Base-by-base conservation (phyloP, 2,329 filamentous ascomycete species). In the Basipetospora chlamydospora region DNA sequence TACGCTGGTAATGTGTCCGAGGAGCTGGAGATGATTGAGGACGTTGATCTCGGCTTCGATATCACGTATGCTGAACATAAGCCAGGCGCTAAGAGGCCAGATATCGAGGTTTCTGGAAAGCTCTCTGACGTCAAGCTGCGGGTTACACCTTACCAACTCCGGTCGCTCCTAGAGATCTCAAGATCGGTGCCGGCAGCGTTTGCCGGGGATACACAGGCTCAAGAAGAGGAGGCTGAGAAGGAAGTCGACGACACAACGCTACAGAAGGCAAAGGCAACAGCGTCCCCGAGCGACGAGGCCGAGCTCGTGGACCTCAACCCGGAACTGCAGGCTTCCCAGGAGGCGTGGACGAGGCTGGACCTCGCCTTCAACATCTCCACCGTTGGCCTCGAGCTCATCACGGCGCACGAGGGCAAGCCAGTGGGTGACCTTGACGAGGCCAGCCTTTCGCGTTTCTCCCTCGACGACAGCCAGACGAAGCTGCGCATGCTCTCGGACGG, bases 11-110 rank as follows among this genome's bases (percentile, higher is more conserved):
- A 76, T 23, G 59, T 71, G 39, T 73, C 74, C 0, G 90, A 98
- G 55, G 86, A 94, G 53, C 65, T 98, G 6, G 85, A 98, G 53
- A 80, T 99, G 63, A 94, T 99, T 46, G 87, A 98, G 49, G 86
- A 95, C 47, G 86, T 98, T 10, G 90, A 98, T 52, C 64, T 99
- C 17, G 83, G 82, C 33, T 95, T 98, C 59, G 83, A 82, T 42
- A 78, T 98, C 44, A 92, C 81, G 3, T 88, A 95, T 56, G 74
- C 87, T 1, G 88, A 96, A 51, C 90, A 98, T 52, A 77, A 74
- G 46, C 56, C 72, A 22, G 81, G 80, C 11, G 65, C 71, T 37
- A 78, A 90, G 49, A 73, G 88, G 26, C 90, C 90, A 1, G 88
- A 98, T 49, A 78, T 86, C 34, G 88, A 96, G 57, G 77, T 98